These are phyloP conservation scores for Hawksworthiomyces lignivorus DNA, from an alignment of 2,329 filamentous ascomycete genomes.

Conservation along the genomic window DNA sequence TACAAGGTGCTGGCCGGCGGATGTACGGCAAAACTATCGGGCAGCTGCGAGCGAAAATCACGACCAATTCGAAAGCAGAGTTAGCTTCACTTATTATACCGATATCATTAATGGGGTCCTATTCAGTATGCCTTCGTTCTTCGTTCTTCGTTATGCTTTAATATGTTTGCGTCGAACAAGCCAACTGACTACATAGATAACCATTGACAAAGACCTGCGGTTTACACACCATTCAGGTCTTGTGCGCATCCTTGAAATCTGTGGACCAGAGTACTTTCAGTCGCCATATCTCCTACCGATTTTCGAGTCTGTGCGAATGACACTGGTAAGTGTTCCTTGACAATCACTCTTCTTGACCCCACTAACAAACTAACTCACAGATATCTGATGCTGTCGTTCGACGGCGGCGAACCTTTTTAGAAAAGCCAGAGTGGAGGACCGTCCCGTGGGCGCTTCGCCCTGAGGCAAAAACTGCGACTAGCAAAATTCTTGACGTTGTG, in stretches of 20 bases:
- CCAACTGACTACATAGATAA: conserved; percentile 13
- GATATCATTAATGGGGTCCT: conserved; percentile 16
- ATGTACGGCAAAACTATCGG: conserved; percentile 13
- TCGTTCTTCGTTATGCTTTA: no score
- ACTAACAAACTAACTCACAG: no score
- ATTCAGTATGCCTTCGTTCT: conserved; percentile 7
- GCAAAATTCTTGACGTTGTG: conserved; percentile 18
- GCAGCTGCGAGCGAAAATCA: conserved; percentile 7
- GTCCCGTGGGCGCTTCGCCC: conserved; percentile 17
- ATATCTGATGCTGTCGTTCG: conserved; percentile 19
- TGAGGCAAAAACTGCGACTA: conserved; percentile 14
- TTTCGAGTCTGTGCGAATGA: conserved; percentile 19
- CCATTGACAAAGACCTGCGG: conserved; percentile 19
- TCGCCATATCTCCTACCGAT: conserved; percentile 17
- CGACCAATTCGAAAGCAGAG: conserved; percentile 7
- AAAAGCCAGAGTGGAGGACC: conserved; percentile 16
- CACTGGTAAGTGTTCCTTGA: conserved; percentile 15
- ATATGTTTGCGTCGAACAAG: no score
- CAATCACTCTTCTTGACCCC: no score
- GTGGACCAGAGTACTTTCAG: conserved; percentile 20
- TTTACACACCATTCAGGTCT: conserved; percentile 21
- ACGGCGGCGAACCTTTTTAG: conserved; percentile 17
- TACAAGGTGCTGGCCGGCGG: conserved; percentile 11
- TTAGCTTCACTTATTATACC: conserved; percentile 16
- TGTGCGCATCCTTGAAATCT: conserved; percentile 19